Conservation (phyloP, 495 filamentous ascomycete species). For the Rhizodiscina lignyota region DNA sequence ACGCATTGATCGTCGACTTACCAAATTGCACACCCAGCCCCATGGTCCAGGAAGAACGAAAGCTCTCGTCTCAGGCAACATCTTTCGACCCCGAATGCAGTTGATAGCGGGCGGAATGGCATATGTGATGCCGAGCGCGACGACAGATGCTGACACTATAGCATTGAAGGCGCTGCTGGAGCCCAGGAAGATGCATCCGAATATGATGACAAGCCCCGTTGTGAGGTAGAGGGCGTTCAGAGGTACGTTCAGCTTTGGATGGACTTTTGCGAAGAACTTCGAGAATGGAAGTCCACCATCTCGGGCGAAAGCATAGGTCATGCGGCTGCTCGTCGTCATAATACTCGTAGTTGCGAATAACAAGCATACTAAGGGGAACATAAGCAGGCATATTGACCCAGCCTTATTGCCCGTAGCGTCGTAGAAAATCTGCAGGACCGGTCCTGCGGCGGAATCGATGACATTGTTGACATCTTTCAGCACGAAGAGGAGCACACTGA, state of each 20-base stretch:
- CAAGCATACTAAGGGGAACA: constrained; percentile 29
- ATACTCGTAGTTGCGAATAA: constrained; percentile 54
- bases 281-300: constrained; percentile 58
- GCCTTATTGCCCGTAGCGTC: constrained; percentile 34
- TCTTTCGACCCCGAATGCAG: constrained; percentile 44
- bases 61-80: constrained; percentile 13
- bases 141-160: constrained; percentile 54
- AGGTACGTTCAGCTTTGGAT: constrained; percentile 46
- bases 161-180: constrained; percentile 50
- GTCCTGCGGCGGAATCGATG: constrained; percentile 34
- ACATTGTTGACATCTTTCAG: constrained; percentile 36
- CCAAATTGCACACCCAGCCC: too few relatives aligned
- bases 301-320: constrained; percentile 61
- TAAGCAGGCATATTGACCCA: constrained; percentile 49
- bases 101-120: constrained; percentile 57
- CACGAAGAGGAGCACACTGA: constrained; percentile 48
- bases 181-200: constrained; percentile 62
- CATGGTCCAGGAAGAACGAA: constrained; percentile 12
- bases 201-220: constrained; percentile 43
- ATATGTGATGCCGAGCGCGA: constrained; percentile 55
- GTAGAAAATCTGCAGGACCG: constrained; percentile 10
- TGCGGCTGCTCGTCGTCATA: constrained; percentile 62
- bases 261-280: constrained; percentile 43
- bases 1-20: constrained; percentile 45
- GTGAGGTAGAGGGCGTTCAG: constrained; percentile 55